Evolutionary conservation across 257 asterid species (phyloP), one percentile per base, ranked within the genome.

Genomic region (Penstemon newberryi): DNA sequence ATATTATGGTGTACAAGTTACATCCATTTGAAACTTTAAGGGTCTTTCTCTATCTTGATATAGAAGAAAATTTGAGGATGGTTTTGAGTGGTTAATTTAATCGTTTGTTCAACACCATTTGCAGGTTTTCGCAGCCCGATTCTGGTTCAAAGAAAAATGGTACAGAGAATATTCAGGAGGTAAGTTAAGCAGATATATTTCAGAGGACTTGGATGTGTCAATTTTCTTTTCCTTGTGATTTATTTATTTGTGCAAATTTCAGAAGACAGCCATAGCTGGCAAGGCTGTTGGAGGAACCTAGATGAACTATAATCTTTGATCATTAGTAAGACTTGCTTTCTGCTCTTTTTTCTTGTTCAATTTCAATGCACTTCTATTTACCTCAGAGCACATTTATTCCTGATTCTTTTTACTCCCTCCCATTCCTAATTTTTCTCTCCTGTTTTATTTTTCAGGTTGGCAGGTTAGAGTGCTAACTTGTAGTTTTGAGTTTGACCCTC

Each of bases 51-150:
- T 5, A 8, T 68, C 11, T 11, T 55, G 49, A 37, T 18, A 19
- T 15, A 8, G 51, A 33, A 5, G 63, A 39, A 19, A 12, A 45
- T 41, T 45, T 13, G 51, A 12, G 47, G 53, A 18, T 42, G 40
- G 37, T n/a, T 46, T 50, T 18, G 7, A 36, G 39, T 56, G 25
- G 58, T 56, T 64, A 58, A 62, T 63, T 52, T 72, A 63, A 74
- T 53, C 51, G 25, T 55, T 59, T 37, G 37, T 33, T 12, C 41
- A 46, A 60, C 12, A 42, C 49, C 45, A 8, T 69, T 59, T 67
- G 63, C 78, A 85, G 90, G 77, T 85, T 85, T 67, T 80, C 90
- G 2, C 78, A 82, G 78, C 65, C 75, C n/a, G 77, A 75, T 64
- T 50, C 81, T 78, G 65, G 74, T 78, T 62, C 73, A 8, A 74